A percentile compares a stretch with the other conserved stretches of the same genome.
Conservation (phyloP, 2,329 filamentous ascomycete species). For the Colletotrichum sp. region DNA sequence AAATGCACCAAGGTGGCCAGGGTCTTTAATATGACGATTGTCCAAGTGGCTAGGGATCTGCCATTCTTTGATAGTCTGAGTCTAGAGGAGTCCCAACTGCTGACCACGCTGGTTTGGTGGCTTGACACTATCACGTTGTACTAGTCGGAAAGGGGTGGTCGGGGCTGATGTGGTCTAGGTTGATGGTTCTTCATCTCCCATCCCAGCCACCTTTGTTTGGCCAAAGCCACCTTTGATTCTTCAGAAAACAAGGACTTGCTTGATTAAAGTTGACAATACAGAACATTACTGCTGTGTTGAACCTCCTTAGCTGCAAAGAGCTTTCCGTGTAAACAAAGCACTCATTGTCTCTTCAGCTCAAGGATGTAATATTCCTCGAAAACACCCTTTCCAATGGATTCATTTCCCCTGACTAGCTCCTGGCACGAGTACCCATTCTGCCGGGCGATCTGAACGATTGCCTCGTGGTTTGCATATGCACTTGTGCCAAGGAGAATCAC, state of each 20-base stretch:
- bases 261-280: no score
- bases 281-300: no score
- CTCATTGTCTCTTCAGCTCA: not conserved
- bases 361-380: not conserved
- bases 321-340: no score
- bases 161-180: no score
- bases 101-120: not conserved
- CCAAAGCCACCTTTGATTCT: no score
- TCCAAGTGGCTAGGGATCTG: not conserved
- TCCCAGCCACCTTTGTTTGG: not conserved
- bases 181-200: no score
- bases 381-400: not conserved
- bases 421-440: not conserved
- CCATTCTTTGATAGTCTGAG: not conserved
- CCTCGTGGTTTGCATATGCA: not conserved
- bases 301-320: no score
- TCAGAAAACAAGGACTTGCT: no score
- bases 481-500: rapidly evolving
- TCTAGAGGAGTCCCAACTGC: not conserved
- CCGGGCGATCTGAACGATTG: not conserved
- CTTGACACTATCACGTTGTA: not conserved
- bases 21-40: not conserved
- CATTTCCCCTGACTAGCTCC: not conserved
- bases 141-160: not conserved
- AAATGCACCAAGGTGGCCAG: no score